phyloP scores from a whole-genome alignment of 208 protist genomes.

The Trypanosoma cruzi region DNA sequence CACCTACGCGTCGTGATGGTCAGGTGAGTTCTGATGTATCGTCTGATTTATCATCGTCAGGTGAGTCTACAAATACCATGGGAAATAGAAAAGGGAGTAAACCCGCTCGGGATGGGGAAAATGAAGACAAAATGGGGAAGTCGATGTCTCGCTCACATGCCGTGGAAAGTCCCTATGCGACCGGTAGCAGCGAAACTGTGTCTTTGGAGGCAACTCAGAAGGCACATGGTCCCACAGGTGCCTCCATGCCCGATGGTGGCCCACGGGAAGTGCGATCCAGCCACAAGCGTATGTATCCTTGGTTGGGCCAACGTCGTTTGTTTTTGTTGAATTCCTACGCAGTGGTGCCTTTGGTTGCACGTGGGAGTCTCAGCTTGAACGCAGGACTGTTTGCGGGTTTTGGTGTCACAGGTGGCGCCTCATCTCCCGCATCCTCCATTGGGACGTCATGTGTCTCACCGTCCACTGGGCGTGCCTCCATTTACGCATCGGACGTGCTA shows the following conservation, averaged over 20 bases:
- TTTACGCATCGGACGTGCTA: constrained; percentile 37
- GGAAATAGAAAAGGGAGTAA: background rate
- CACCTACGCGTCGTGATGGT: constrained; percentile 28
- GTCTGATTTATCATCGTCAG: background rate
- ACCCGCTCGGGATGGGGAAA: background rate
- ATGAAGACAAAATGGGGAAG: background rate
- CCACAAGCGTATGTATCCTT: background rate
- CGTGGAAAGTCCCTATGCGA: background rate
- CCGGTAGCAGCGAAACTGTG: background rate
- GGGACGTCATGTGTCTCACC: background rate
- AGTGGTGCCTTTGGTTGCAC: constrained; percentile 35
- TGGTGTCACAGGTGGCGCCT: constrained; percentile 21
- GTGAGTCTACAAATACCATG: background rate
- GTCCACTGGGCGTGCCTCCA: background rate
- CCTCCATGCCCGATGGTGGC: background rate
- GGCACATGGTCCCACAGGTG: background rate
- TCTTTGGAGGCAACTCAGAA: background rate
- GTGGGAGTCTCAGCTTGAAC: constrained; percentile 43
- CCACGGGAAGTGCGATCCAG: background rate
- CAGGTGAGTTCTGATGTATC: background rate
- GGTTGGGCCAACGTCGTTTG: background rate
- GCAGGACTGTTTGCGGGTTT: constrained; percentile 40
- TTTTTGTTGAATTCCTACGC: constrained; percentile 48
- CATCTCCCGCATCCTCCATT: background rate
- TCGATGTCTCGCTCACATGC: background rate